phyloP scores from a whole-genome alignment of 2,329 filamentous ascomycete species.

The Fusarium sp. region DNA sequence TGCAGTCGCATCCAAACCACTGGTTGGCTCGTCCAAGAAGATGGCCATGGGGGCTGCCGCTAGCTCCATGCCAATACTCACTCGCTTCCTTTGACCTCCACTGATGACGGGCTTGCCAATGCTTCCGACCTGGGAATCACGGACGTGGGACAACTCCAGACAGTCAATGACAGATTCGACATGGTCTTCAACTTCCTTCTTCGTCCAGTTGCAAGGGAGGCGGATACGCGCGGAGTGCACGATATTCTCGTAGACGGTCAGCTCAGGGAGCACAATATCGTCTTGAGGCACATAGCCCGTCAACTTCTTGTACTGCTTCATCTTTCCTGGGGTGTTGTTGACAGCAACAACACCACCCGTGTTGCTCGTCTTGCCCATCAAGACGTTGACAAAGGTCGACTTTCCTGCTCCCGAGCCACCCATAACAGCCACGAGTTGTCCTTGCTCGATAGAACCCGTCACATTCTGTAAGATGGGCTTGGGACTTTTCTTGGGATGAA shows the following conservation, averaged over 20 bases:
- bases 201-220: conserved; percentile 61
- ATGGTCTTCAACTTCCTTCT: conserved; percentile 59
- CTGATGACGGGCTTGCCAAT: conserved; percentile 61
- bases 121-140: conserved; percentile 61
- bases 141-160: conserved; percentile 61
- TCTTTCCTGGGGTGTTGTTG: conserved; percentile 59
- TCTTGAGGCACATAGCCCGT: conserved; percentile 71
- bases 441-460: conserved; percentile 62
- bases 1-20: conserved; percentile 63
- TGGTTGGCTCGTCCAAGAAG: conserved; percentile 64
- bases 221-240: conserved; percentile 65
- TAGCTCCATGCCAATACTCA: conserved; percentile 68
- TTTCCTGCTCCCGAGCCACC: conserved; percentile 68
- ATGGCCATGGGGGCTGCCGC: conserved; percentile 65
- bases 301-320: conserved; percentile 65
- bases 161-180: conserved; percentile 66
- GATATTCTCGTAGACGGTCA: conserved; percentile 70
- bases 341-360: conserved; percentile 62
- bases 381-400: conserved; percentile 66
- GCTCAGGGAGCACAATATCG: conserved; percentile 66
- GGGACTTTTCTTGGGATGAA: conserved; percentile 55
- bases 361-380: conserved; percentile 66
- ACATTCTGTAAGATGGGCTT: conserved; percentile 62
- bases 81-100: conserved; percentile 66
- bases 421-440: conserved; percentile 67